Evolutionary conservation across 1,139 yeast genomes (phyloP), one percentile per base, ranked within the genome.

Genomic region (Meyerozyma carpophila): DNA sequence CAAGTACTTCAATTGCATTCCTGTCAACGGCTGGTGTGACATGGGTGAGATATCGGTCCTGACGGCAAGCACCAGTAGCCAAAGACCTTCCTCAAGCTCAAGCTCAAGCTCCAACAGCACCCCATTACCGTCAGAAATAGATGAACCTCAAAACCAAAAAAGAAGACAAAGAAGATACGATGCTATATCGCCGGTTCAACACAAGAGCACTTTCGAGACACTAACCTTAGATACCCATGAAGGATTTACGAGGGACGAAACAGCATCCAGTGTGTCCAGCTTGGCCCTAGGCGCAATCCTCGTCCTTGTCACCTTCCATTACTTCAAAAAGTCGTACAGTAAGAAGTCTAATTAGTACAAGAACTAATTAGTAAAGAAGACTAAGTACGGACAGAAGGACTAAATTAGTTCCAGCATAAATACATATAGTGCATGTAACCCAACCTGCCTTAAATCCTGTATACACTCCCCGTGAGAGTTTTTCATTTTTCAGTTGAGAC

Each of bases 21-120:
- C 91, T 0, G 85, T 84, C 8, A 73, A 79, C 47, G 82, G 81
- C 14, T 84, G 91, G 91, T 84, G 91, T 59, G 83, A 81, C 41
- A 61, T 65, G 39, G 88, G 88, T 5, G 66, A 74, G 42, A 68
- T 81, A 24, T 54, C 65, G 7, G 65, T 71, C 2, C 37, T 34
- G 37, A 34, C 37, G 4, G 14, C 34, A 11, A 32, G 36, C 9
- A 8, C 21, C 7, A 21, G 14, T 9, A n/a, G 16, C 26, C 37
- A 9, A 6, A 4, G 5, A 25, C 37, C 37, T 21, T 11, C 37
- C 9, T 16, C 37, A 10, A 34, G 27, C 26, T 9, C 18, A 5
- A n/a, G n/a, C n/a, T n/a, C n/a, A n/a, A n/a, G n/a, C n/a, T 4
- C 13, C 21, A 8, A 18, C n/a, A 21, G 10, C 11, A 34, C 37